Base-by-base conservation (phyloP, 177 flowering plant species). In the Vitis hybrid region DNA sequence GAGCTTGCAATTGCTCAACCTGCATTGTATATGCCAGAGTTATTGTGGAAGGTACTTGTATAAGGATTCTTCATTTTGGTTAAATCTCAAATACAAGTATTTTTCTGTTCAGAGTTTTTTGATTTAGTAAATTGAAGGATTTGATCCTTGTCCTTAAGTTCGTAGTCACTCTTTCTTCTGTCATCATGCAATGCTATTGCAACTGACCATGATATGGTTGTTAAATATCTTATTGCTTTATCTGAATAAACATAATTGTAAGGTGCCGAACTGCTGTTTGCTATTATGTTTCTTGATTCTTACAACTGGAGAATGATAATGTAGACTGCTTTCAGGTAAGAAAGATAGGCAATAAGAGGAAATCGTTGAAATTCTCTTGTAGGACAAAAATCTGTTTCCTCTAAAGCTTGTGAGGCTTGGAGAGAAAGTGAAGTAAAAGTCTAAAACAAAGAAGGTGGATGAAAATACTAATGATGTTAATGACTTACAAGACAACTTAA, bases 1-100 rank as follows among this genome's bases (percentile, higher is more conserved):
- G 99, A 95, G 82, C 93, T 95, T 65, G 99, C 99, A 18, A 95
- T 89, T 71, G 83, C 88, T 11, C 99, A 93, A 70, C 92, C 98
- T 54, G 90, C 98, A 3, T 57, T 95, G 72, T 98, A 95, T 74
- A 95, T 93, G 97, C 99, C 98, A 7, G 99, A 93, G 75, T 64
- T 90, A 62, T 71, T 93, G 68, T 95, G 98, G 99, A 95, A 95
- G 98, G 97, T 94, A 81, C 27, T 57, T 13, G 9, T 67, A 15
- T 62, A 14, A 2, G 60, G 10, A 58, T 35, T 46, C 18, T 9
- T 68, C 57, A 7, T 56, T 66, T 63, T 46, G 21, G 41, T 27
- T 50, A 15, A 41, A 7, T 5, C 27, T 59, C 50, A 65, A 21
- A 14, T 32, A 48, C 15, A 24, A 24, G 3, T 24, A 24, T 24